Conservation (phyloP, 2,329 filamentous ascomycete species). For the Pseudocercospora eumusae region DNA sequence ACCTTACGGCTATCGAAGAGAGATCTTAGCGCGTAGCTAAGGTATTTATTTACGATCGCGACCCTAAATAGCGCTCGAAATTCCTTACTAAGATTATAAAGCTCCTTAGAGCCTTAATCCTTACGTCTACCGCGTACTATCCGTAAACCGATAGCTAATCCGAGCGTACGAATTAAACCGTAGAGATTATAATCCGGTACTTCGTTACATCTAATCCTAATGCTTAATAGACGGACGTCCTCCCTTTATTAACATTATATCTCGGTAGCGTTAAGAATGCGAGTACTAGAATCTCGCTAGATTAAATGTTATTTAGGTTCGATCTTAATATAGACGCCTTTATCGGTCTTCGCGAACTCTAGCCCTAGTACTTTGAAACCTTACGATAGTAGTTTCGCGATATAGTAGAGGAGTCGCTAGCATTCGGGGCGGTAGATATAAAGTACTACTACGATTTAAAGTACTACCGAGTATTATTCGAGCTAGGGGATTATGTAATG, state of each 20-base stretch:
- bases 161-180: not conserved
- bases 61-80: conserved; percentile 8
- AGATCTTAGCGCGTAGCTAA: not conserved
- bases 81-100: conserved; percentile 1
- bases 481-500: not conserved
- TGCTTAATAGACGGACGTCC: not conserved
- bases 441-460: not conserved
- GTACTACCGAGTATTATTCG: not conserved
- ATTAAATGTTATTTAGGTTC: not conserved
- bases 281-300: not conserved
- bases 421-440: not conserved
- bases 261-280: not conserved
- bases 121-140: not conserved
- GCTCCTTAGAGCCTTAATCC: not conserved
- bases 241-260: not conserved
- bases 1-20: not conserved
- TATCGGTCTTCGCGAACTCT: not conserved
- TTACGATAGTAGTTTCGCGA: not conserved
- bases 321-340: not conserved
- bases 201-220: not conserved
- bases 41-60: not conserved
- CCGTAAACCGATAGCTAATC: not conserved
- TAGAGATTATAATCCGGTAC: not conserved
- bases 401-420: not conserved
- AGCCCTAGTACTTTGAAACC: not conserved